These are phyloP conservation scores for Mycena crocata DNA, from an alignment of 768 basidiomycete species.

Conservation along the genomic window DNA sequence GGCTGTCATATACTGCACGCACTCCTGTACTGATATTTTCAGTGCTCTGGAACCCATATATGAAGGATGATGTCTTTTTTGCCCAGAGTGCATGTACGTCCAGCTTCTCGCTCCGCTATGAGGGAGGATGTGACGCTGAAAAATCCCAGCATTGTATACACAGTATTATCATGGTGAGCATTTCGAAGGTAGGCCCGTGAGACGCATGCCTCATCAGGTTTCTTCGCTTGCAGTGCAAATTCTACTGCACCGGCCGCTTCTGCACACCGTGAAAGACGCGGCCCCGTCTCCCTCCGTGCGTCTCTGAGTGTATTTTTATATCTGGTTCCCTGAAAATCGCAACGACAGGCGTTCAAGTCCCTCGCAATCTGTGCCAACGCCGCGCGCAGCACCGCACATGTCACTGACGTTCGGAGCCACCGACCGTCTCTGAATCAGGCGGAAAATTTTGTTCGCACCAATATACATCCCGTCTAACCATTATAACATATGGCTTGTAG, in stretches of 20 bases:
- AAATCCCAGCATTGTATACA: constrained; percentile 21
- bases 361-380: constrained; percentile 76
- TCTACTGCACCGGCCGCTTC: constrained; percentile 70
- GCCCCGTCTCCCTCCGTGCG: no score
- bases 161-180: constrained; percentile 17
- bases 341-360: constrained; percentile 46
- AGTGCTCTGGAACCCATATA: constrained; percentile 53
- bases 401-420: constrained; percentile 59
- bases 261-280: constrained; percentile 60
- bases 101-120: not conserved
- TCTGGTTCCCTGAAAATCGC: not conserved
- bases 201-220: not conserved
- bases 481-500: constrained; percentile 19
- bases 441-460: not conserved
- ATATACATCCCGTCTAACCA: not conserved
- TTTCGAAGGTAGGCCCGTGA: not conserved
- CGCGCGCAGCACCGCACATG: constrained; percentile 68
- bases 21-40: not conserved
- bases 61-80: constrained; percentile 45
- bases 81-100: constrained; percentile 56
- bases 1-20: not conserved
- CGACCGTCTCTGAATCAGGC: constrained; percentile 37
- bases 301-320: constrained; percentile 7
- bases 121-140: not conserved
- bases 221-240: constrained; percentile 52